Conservation (phyloP, 192 early-diverging fungal genomes). For the Entophlyctis luteolus region DNA sequence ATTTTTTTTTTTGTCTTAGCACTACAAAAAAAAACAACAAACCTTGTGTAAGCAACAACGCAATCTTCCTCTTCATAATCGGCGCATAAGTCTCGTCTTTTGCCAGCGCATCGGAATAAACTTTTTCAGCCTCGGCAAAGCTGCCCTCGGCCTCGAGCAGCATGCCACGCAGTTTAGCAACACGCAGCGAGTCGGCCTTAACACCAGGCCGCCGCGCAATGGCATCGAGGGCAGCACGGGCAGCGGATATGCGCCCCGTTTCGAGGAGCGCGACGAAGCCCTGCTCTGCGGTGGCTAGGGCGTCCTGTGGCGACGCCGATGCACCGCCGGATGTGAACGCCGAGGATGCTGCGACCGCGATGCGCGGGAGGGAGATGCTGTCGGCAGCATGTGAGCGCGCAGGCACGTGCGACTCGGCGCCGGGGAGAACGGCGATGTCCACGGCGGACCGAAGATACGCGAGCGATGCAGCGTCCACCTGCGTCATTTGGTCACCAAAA, state of each 20-base stretch:
- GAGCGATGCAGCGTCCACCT: too few species aligned
- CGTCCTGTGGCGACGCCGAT: too few species aligned
- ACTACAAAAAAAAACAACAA: too few species aligned
- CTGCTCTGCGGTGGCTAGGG: conserved; percentile 72
- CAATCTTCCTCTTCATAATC: conserved; percentile 68
- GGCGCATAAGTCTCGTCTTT: conserved; percentile 76
- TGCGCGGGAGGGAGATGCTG: too few species aligned
- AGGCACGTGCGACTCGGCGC: too few species aligned
- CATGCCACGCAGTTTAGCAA: conserved; percentile 67
- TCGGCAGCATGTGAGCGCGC: too few species aligned
- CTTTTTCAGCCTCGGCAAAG: conserved; percentile 57
- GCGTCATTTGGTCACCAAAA: too few species aligned
- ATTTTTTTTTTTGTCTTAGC: too few species aligned
- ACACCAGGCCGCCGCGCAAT: conserved; percentile 62
- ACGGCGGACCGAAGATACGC: too few species aligned
- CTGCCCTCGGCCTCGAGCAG: conserved; percentile 73
- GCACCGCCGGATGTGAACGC: too few species aligned
- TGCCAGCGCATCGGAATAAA: conserved; percentile 73
- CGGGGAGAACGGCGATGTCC: too few species aligned
- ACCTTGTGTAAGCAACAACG: conserved; percentile 65
- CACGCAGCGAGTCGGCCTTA: conserved; percentile 27
- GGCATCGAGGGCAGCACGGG: conserved; percentile 56
- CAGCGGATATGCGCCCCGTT: conserved; percentile 62
- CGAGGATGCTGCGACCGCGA: too few species aligned
- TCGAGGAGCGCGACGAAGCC: conserved; percentile 75